These are phyloP conservation scores for Vigna mungo DNA, from an alignment of 306 rosid genomes.

Conservation along the genomic window DNA sequence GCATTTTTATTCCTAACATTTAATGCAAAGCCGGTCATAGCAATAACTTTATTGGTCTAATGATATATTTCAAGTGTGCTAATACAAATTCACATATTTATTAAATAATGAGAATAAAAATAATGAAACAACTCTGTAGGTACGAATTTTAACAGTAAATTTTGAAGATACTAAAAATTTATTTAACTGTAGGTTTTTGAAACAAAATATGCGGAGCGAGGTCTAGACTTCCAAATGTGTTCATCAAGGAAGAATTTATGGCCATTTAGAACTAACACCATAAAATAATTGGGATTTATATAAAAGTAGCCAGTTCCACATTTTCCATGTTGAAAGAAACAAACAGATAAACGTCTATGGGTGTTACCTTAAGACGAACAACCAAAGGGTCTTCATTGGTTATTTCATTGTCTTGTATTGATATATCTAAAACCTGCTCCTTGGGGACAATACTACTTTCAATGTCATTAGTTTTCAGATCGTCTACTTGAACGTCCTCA, in stretches of 20 bases:
- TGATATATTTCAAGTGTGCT: too few relatives aligned
- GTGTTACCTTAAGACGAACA: constrained; percentile 82
- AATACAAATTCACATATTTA: too few relatives aligned
- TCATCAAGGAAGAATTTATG: not conserved
- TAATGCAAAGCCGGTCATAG: too few relatives aligned
- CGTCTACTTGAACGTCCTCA: constrained; percentile 49
- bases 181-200: not conserved
- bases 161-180: too few relatives aligned
- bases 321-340: not conserved
- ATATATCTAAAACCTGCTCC: constrained; percentile 56
- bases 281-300: not conserved
- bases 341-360: constrained; percentile 1
- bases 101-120: too few relatives aligned
- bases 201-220: not conserved
- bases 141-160: too few relatives aligned
- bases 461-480: constrained; percentile 47
- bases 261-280: not conserved
- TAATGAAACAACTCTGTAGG: too few relatives aligned
- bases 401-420: constrained; percentile 58
- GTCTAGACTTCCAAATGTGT: not conserved
- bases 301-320: constrained; percentile 27
- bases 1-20: too few relatives aligned
- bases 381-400: constrained; percentile 81
- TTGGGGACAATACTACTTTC: constrained; percentile 45
- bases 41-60: too few relatives aligned